phyloP scores from a whole-genome alignment of 2,329 filamentous ascomycete genomes.

The Xylariales sp. region DNA sequence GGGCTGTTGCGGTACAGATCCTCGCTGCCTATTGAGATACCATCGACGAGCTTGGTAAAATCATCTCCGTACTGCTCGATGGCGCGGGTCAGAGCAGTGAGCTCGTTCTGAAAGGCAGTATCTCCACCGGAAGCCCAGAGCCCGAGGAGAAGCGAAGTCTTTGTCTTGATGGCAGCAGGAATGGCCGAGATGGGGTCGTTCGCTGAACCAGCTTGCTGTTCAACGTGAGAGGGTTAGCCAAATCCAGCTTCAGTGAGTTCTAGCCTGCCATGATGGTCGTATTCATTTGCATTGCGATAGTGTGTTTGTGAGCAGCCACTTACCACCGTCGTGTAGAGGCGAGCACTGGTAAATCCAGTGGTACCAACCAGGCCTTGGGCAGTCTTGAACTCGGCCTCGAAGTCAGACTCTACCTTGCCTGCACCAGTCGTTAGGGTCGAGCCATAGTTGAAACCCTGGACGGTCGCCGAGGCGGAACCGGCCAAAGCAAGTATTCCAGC shows the following conservation, averaged over 20 bases:
- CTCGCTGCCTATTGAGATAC: slow-evolving; percentile 83
- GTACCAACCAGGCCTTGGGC: slow-evolving; percentile 61
- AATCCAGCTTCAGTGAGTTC: background rate
- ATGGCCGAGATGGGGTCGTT: slow-evolving; percentile 47
- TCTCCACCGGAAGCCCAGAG: slow-evolving; percentile 74
- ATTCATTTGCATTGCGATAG: no score
- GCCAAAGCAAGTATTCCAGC: slow-evolving; percentile 31
- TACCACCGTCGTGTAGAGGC: slow-evolving; percentile 70
- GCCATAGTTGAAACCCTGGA: slow-evolving; percentile 72
- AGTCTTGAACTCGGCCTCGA: slow-evolving; percentile 64
- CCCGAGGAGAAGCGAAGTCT: slow-evolving; percentile 75
- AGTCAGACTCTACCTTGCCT: slow-evolving; percentile 58
- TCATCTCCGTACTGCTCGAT: slow-evolving; percentile 62
- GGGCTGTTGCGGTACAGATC: slow-evolving; percentile 77
- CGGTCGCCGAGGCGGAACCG: slow-evolving; percentile 32
- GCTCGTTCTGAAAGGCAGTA: slow-evolving; percentile 63
- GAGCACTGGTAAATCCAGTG: slow-evolving; percentile 62
- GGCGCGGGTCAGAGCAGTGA: slow-evolving; percentile 65
- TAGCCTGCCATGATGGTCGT: background rate
- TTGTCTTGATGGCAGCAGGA: slow-evolving; percentile 74
- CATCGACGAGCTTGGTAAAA: slow-evolving; percentile 64
- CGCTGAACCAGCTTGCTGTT: slow-evolving; percentile 58
- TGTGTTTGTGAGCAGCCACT: no score
- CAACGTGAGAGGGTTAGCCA: slow-evolving; percentile 10
- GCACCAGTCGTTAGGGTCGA: slow-evolving; percentile 55